A percentile compares a stretch with the other conserved stretches of the same genome.
Conservation (phyloP, 768 basidiomycete species). For the Sutorius australiensis region DNA sequence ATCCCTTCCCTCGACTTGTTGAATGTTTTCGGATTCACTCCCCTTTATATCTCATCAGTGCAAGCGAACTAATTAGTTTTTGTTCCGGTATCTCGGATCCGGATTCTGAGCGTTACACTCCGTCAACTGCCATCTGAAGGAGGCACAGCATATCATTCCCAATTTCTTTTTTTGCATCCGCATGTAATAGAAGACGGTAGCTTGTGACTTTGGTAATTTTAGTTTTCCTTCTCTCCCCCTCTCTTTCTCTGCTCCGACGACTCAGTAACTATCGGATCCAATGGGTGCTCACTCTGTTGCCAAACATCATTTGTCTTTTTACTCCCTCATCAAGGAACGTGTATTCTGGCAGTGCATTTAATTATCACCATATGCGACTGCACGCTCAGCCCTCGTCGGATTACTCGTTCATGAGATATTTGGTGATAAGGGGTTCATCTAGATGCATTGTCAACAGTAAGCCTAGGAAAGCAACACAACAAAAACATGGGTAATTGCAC, state of each 20-base stretch:
- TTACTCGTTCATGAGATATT: neutral
- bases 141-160: constrained; percentile 52
- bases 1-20: constrained; percentile 20
- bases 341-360: constrained; percentile 3
- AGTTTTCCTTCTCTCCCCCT: constrained; percentile 6
- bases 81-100: constrained; percentile 12
- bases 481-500: neutral
- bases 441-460: neutral
- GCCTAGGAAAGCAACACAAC: neutral
- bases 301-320: constrained; percentile 3
- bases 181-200: constrained; percentile 55
- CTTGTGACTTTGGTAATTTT: constrained; percentile 27
- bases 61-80: constrained; percentile 47
- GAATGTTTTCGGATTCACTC: constrained; percentile 32
- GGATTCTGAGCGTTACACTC: constrained; percentile 18
- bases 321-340: constrained; percentile 8
- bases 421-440: neutral
- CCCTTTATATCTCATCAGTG: constrained; percentile 33
- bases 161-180: constrained; percentile 36
- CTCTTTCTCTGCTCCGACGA: constrained; percentile 5
- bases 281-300: constrained; percentile 4
- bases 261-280: constrained; percentile 13
- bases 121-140: constrained; percentile 63
- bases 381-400: neutral
- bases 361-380: neutral